Evolutionary conservation across 2,329 filamentous ascomycete species (phyloP).

Genomic region (Ceratocystis destructans): DNA sequence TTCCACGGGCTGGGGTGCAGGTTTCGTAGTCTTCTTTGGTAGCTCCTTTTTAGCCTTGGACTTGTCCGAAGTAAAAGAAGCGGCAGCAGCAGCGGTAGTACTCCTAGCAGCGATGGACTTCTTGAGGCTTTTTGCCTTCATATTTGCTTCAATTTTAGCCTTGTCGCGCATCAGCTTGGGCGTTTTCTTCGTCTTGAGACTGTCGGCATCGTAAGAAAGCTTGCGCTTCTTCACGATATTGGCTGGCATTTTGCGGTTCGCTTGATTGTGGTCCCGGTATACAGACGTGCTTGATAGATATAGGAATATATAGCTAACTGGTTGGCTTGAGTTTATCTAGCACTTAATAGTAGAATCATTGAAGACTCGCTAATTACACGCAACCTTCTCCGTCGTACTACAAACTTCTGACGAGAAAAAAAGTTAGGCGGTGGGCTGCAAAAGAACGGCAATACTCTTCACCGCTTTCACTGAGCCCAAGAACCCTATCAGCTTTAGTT

Average conservation of each 20-base stretch:
- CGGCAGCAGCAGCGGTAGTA: conserved; percentile 3
- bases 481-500: not conserved
- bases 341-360: not conserved
- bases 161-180: conserved; percentile 5
- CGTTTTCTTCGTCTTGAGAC: conserved; percentile 12
- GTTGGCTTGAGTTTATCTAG: not conserved
- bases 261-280: not conserved
- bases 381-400: not conserved
- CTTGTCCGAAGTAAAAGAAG: not conserved
- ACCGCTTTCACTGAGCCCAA: not conserved
- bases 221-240: conserved; percentile 17
- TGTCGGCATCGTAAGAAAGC: conserved; percentile 14
- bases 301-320: not conserved
- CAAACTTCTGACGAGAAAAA: not conserved
- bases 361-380: not conserved
- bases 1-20: not conserved
- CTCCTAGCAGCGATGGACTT: not conserved
- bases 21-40: conserved; percentile 11
- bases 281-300: not conserved
- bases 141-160: conserved; percentile 14
- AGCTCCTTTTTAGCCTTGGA: not conserved
- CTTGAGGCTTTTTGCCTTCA: conserved; percentile 11
- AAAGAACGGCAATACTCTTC: not conserved
- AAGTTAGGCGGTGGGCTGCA: not conserved
- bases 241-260: conserved; percentile 6